These are phyloP conservation scores for Trichoderma atrobrunneum DNA, from an alignment of 2,329 filamentous ascomycete species.

Conservation along the genomic window DNA sequence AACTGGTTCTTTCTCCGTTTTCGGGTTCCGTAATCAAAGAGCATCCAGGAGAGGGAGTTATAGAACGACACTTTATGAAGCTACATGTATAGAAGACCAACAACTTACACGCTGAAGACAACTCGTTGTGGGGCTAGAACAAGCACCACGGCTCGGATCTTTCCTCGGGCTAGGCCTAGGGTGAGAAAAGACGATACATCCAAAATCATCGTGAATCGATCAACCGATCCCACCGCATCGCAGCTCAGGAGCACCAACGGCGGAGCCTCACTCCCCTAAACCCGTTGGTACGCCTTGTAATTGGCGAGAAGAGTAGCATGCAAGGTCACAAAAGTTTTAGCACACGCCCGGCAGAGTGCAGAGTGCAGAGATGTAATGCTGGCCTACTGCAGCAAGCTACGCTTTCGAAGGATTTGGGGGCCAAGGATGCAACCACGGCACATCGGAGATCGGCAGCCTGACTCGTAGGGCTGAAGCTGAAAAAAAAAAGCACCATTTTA, in stretches of 20 bases:
- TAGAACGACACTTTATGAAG: not conserved
- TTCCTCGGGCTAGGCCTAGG: constrained; percentile 1
- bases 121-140: not conserved
- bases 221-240: constrained; percentile 6
- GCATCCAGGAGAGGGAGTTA: not conserved
- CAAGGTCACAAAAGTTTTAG: constrained; percentile 14
- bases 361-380: not conserved
- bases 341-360: not conserved
- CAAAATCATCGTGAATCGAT: constrained; percentile 4
- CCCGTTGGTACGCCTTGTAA: constrained; percentile 9
- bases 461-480: constrained; percentile 18
- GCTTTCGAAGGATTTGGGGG: constrained; percentile 18
- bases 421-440: constrained; percentile 20
- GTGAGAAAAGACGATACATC: not conserved
- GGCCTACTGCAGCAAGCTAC: constrained; percentile 10
- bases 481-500: constrained; percentile 12
- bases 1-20: not conserved
- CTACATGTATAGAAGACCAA: not conserved
- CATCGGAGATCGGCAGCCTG: constrained; percentile 19
- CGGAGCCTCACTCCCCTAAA: not conserved
- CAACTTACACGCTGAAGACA: not conserved
- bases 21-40: not conserved
- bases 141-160: not conserved
- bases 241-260: not conserved
- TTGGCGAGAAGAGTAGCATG: constrained; percentile 12